Evolutionary conservation across 331 rosid species (phyloP).

Genomic region (Rosa hybrid): DNA sequence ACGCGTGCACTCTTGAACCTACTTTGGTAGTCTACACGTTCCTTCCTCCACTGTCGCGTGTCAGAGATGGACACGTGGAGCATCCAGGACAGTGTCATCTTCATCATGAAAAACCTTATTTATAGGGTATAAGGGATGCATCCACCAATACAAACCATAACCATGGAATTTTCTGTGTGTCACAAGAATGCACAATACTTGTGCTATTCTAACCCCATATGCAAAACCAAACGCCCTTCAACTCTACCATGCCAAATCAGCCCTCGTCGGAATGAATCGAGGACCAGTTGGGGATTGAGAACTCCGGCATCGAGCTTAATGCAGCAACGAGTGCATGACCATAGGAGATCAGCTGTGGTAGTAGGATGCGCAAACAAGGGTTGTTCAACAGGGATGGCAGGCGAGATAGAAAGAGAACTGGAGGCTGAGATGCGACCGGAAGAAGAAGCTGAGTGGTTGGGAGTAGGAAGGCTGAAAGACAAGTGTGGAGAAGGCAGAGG

Average conservation of each 20-base stretch:
- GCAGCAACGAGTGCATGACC: constrained; percentile 5
- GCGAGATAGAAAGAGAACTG: constrained; percentile 41
- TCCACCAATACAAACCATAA: neutral
- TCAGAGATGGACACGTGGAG: neutral
- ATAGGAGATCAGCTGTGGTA: constrained; percentile 6
- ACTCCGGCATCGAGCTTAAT: neutral
- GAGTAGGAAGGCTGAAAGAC: constrained; percentile 34
- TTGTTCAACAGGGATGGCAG: constrained; percentile 6
- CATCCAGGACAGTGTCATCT: neutral
- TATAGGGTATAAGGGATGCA: neutral
- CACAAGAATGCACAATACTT: constrained; percentile 7
- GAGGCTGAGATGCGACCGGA: constrained; percentile 45
- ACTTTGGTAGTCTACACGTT: neutral
- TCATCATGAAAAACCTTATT: constrained; percentile 6
- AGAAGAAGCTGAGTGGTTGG: constrained; percentile 31
- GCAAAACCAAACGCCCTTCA: neutral
- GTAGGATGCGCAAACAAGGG: constrained; percentile 35
- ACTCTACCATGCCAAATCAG: neutral
- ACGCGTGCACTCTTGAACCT: neutral
- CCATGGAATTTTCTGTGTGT: constrained; percentile 35
- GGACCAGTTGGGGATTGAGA: neutral
- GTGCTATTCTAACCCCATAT: constrained; percentile 9
- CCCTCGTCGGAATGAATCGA: neutral
- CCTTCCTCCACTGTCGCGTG: neutral
- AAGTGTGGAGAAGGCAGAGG: constrained; percentile 53